Evolutionary conservation across 768 basidiomycete genomes (phyloP), one percentile per base, ranked within the genome.

Genomic region (Boletus vinaceobasis): DNA sequence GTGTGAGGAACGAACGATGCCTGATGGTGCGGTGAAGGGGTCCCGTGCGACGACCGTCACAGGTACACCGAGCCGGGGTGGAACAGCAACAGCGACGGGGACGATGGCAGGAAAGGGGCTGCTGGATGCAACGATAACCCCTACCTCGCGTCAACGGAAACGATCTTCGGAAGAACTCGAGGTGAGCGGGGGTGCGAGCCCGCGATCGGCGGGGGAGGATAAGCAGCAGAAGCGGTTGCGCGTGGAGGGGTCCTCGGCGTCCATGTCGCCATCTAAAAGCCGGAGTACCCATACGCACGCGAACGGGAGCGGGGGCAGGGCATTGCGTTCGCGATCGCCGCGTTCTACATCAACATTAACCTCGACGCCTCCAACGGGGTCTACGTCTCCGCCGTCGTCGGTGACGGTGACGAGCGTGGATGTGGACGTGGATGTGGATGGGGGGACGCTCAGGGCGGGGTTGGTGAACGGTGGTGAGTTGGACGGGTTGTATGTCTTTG

Each of bases 91-190:
- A 8, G 43, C n/a, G 14, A 21, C 29, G n/a, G n/a, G n/a, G n/a
- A n/a, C n/a, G n/a, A n/a, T n/a, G n/a, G n/a, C n/a, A 0, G 26
- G 50, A 43, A 52, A 55, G 15, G 57, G 45, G 9, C 40, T 33
- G 29, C 52, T 58, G 6, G 56, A 52, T 0, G 27, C 50, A 15
- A 43, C 31, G 8, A 31, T 53, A 2, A 56, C 62, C 4, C 61
- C 62, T 17, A 5, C 19, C 1, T 38, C 65, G 4, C 68, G 74
- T 19, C 64, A 74, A 60, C 69, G 74, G 53, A 82, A 82, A 57
- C 74, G 80, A 21, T 75, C 76, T 35, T 82, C 80, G 32, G 80
- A 80, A 57, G 80, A 82, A 59, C 68, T 81, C 21, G 75, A 78
- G 0, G 43, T 60, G 27, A 44, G 48, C 32, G 58, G 55, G 3